A percentile compares a stretch with the other conserved stretches of the same genome.
These are phyloP conservation scores for Pascua sp. DNA, from an alignment of 1,284 basidiomycete species.

Conservation along the genomic window DNA sequence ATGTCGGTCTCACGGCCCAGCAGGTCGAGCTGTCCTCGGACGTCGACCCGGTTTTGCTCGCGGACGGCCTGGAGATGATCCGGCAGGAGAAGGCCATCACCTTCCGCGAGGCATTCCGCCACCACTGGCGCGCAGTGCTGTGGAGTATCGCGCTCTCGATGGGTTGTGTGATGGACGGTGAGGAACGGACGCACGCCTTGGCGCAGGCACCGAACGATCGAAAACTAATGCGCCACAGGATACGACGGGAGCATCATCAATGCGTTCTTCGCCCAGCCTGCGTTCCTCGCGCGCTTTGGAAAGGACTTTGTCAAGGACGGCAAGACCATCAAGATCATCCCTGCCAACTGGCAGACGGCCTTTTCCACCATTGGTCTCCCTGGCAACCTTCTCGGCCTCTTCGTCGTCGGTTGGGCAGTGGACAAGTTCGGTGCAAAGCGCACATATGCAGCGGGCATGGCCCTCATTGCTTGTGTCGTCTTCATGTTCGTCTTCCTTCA, in stretches of 20 bases:
- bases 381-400: conserved; percentile 26
- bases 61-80: conserved; percentile 6
- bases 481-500: conserved; percentile 46
- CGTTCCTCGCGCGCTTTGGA: conserved; percentile 9
- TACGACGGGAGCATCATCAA: conserved; percentile 1
- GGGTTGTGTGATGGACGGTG: conserved; percentile 28
- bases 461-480: conserved; percentile 45
- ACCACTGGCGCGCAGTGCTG: conserved; percentile 17
- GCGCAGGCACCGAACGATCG: too few species aligned
- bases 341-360: conserved; percentile 52
- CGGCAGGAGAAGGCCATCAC: conserved; percentile 10
- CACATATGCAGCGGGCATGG: conserved; percentile 43
- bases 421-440: conserved; percentile 45
- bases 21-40: neutral
- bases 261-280: conserved; percentile 9
- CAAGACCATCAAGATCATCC: conserved; percentile 19
- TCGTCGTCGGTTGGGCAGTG: conserved; percentile 30
- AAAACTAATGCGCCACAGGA: too few species aligned
- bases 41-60: conserved; percentile 7
- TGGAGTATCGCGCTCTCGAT: conserved; percentile 23
- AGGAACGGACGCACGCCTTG: too few species aligned
- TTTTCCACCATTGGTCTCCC: conserved; percentile 39
- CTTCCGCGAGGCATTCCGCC: conserved; percentile 9
- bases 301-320: neutral
- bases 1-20: conserved; percentile 9